Evolutionary conservation across 176 grass and related monocot genomes (phyloP), one percentile per base, ranked within the genome.

Genomic region (Avena sativa): DNA sequence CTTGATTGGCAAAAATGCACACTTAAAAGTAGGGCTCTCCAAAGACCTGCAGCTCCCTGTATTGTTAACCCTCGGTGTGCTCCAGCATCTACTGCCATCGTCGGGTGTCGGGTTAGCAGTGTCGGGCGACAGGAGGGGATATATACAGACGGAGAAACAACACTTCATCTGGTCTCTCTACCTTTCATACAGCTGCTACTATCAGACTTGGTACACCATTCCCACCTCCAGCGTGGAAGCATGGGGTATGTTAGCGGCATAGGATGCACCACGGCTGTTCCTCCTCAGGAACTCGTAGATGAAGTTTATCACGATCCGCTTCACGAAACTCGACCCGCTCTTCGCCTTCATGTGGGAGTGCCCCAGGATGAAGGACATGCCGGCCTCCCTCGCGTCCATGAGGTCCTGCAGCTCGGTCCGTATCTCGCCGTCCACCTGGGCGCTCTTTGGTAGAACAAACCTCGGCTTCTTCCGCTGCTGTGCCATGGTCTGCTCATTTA

Each of bases 171-270:
- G 25, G 56, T 11, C 34, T 79, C 59, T 80, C 86, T 85, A 82
- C 32, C 82, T 64, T 82, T 11, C 88, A 34, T 34, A 91, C 72
- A 85, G 71, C 70, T 49, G 70, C 68, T 68, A 32, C 5, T 82
- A 57, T 98, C 92, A 98, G 15, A 99, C 92, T 66, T 96, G 92
- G 87, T 96, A 99, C 19, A 96, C 89, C 97, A 99, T 99, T 67
- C 94, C 97, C 7, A 99, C 97, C 87, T 99, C 97, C 85, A 99
- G 72, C 20, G 97, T 99, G 38, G 97, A 99, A 11, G 94, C 97
- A 61, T 99, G 90, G 4, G 92, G 97, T 79, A 99, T 99, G 82
- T 81, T 94, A 2, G 91, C 83, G 1, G 93, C 97, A 17, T 99
- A 99, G 0, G 83, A 49, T 1, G 94, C 92, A 3, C 97, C 92